Conservation (phyloP, 1,284 basidiomycete genomes). For the Sanguinoderma infundibulare region DNA sequence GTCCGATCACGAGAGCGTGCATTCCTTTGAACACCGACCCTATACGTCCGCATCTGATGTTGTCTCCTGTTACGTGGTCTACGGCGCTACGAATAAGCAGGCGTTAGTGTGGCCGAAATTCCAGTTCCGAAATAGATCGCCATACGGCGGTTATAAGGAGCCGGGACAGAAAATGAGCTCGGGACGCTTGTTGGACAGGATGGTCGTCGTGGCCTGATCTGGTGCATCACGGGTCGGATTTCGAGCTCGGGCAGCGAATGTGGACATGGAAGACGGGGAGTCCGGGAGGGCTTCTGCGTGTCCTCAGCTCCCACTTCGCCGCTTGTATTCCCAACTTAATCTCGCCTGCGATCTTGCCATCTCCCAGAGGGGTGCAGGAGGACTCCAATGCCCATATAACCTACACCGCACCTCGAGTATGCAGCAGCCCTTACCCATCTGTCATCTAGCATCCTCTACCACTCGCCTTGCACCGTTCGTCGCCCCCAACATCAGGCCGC, state of each 20-base stretch:
- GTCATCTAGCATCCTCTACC: not conserved
- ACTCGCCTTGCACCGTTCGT: not conserved
- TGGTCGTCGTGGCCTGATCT: not conserved
- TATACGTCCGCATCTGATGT: not conserved
- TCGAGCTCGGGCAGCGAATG: not conserved
- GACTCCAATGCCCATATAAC: conserved; percentile 5
- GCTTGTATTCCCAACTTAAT: not conserved
- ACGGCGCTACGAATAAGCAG: not conserved
- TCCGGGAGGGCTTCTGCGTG: not conserved
- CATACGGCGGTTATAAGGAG: not conserved
- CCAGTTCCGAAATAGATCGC: not conserved
- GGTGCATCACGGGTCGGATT: not conserved
- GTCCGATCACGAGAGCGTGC: not conserved
- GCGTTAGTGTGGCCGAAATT: not conserved
- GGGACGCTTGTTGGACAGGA: not conserved
- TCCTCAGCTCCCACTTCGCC: not conserved
- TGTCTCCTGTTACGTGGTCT: not conserved
- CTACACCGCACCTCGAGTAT: conserved; percentile 1
- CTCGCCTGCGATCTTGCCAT: not conserved
- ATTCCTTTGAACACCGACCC: not conserved
- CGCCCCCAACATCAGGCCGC: not conserved
- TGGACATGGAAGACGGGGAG: not conserved
- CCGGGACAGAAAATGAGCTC: not conserved
- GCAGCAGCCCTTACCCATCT: not conserved
- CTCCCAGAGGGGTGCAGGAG: not conserved